Conservation (phyloP, 192 early-diverging fungal genomes). For the Coemansia sp. region DNA sequence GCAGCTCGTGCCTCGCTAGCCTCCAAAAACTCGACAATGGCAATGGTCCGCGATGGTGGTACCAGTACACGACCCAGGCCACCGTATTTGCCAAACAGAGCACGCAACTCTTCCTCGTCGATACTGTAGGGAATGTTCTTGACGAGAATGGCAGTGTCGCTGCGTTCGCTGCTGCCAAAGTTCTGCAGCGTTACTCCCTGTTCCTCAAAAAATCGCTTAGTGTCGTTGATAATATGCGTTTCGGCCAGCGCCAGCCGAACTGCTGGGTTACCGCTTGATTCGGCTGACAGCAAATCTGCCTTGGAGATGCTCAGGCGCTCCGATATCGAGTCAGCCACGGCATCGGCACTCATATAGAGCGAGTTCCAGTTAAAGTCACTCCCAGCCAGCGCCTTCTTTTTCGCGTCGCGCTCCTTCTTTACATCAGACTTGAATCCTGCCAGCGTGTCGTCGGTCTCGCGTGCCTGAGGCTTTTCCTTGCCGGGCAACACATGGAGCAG, state of each 20-base stretch:
- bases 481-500: conserved; percentile 85
- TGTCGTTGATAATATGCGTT: conserved; percentile 91
- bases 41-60: conserved; percentile 89
- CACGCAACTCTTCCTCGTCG: conserved; percentile 73
- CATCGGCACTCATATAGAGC: conserved; percentile 93
- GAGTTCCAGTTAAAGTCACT: conserved; percentile 96
- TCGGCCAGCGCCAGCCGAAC: conserved; percentile 96
- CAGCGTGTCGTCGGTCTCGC: conserved; percentile 44
- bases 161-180: conserved; percentile 75
- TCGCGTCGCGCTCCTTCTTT: conserved; percentile 79
- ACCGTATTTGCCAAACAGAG: conserved; percentile 86
- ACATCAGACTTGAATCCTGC: conserved; percentile 58
- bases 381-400: conserved; percentile 69
- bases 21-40: conserved; percentile 89
- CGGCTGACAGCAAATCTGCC: conserved; percentile 84
- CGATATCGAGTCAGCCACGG: conserved; percentile 94
- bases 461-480: conserved; percentile 67
- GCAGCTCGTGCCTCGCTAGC: conserved; percentile 86
- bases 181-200: conserved; percentile 78
- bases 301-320: conserved; percentile 85
- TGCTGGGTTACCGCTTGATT: conserved; percentile 70
- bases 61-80: conserved; percentile 83
- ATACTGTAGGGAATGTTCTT: conserved; percentile 90
- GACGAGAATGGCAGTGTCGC: conserved; percentile 86
- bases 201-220: conserved; percentile 84